A percentile compares a stretch with the other conserved stretches of the same genome.
Evolutionary conservation across 805 yeast species (phyloP).

Genomic region (Grigorovia humatica): DNA sequence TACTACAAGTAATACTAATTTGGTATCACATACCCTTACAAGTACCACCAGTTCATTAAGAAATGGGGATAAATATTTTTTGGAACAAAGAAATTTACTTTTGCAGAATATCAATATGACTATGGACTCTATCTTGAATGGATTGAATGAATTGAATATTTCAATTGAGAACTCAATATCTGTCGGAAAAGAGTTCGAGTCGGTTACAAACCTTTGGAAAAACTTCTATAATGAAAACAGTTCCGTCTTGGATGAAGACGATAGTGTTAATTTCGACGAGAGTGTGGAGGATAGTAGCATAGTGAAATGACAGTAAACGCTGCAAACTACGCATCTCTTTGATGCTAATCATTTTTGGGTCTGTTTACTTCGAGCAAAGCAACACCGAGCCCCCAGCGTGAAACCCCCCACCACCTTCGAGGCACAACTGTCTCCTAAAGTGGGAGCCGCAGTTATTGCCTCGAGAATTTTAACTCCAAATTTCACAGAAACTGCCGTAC

Average conservation of each 20-base stretch:
- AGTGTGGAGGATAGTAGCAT: conserved; percentile 1
- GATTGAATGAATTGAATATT: conserved; percentile 54
- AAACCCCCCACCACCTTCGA: no score
- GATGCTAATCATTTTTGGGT: no score
- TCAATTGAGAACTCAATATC: conserved; percentile 57
- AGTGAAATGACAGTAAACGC: not conserved
- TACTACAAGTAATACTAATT: not conserved
- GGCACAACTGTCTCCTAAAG: no score
- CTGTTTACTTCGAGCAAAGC: no score
- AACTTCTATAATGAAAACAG: conserved; percentile 48
- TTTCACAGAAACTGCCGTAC: not conserved
- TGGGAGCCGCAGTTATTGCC: no score
- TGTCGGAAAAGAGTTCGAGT: conserved; percentile 68
- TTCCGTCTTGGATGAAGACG: conserved; percentile 4
- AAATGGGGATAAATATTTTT: conserved; percentile 16
- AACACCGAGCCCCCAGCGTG: no score
- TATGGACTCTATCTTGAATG: conserved; percentile 56
- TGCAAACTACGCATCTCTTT: no score
- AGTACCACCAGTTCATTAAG: not conserved
- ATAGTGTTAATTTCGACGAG: conserved; percentile 3
- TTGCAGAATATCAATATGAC: conserved; percentile 28
- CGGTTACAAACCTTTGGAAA: conserved; percentile 61
- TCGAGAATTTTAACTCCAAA: no score
- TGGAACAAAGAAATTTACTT: conserved; percentile 22
- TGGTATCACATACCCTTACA: not conserved